Percentiles rank a stretch among this genome's conserved stretches.
Conservation (phyloP, 345 rosid species). For the Syzygium jambos region DNA sequence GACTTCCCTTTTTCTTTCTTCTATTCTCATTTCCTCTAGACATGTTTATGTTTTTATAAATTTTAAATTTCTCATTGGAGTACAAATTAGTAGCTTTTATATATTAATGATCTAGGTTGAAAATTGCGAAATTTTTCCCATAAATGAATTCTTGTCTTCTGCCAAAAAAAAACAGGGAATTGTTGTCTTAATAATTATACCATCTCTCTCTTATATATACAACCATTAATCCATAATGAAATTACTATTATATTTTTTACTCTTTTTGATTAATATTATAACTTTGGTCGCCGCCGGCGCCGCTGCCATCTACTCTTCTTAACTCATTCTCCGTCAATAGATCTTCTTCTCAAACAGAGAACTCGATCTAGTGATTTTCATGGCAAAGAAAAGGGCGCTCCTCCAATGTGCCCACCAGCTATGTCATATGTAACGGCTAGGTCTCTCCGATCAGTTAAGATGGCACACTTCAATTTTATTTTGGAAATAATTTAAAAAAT, state of each 20-base stretch:
- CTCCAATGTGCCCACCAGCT: neutral
- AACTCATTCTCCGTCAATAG: neutral
- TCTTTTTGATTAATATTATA: neutral
- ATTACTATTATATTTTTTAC: neutral
- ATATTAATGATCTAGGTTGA: neutral
- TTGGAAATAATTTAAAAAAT: neutral
- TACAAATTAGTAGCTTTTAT: neutral
- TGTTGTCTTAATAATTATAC: neutral
- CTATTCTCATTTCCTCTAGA: neutral
- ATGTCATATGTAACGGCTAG: neutral
- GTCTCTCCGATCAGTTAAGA: neutral
- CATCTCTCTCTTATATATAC: neutral
- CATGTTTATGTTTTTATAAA: neutral
- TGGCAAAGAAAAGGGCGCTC: neutral
- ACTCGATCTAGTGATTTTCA: neutral
- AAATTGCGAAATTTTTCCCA: neutral
- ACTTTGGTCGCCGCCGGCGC: accelerated
- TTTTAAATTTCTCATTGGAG: neutral
- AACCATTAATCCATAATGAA: neutral
- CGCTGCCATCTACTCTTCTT: neutral
- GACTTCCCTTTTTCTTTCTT: neutral
- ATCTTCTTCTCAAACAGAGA: too few species aligned
- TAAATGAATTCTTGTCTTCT: neutral
- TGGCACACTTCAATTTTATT: neutral
- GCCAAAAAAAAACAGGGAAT: neutral